These are phyloP conservation scores for Ganoderma lingzhi DNA, from an alignment of 1,284 basidiomycete genomes.

Conservation along the genomic window DNA sequence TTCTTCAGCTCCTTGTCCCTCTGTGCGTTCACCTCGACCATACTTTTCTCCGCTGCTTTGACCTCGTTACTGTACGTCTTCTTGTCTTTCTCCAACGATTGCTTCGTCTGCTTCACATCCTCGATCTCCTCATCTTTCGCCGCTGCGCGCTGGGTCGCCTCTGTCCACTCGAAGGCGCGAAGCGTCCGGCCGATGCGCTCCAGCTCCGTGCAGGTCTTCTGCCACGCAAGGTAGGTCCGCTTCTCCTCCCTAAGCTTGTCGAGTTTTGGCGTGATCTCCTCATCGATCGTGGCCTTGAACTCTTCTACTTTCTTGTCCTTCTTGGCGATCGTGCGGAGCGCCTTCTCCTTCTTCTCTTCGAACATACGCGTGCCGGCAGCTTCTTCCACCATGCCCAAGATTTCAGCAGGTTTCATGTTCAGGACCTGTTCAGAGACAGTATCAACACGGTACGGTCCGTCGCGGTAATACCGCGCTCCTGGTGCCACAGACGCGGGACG, in stretches of 20 bases:
- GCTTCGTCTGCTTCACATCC: slow-evolving; percentile 53
- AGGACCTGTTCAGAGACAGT: slow-evolving; percentile 67
- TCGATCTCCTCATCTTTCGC: slow-evolving; percentile 64
- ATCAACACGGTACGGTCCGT: not conserved
- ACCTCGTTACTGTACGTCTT: slow-evolving; percentile 57
- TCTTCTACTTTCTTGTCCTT: slow-evolving; percentile 98
- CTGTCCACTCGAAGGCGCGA: slow-evolving; percentile 91
- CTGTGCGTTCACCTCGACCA: slow-evolving; percentile 69
- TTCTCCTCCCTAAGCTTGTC: slow-evolving; percentile 94
- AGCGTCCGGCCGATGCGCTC: slow-evolving; percentile 89
- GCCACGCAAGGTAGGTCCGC: slow-evolving; percentile 89
- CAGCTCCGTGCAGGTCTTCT: slow-evolving; percentile 90
- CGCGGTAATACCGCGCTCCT: not conserved
- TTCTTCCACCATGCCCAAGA: slow-evolving; percentile 98
- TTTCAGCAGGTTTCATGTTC: slow-evolving; percentile 98
- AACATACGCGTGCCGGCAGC: slow-evolving; percentile 99
- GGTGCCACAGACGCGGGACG: not conserved
- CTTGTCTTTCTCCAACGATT: slow-evolving; percentile 54
- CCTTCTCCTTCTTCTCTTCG: slow-evolving; percentile 98
- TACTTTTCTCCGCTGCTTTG: slow-evolving; percentile 61
- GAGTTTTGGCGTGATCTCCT: slow-evolving; percentile 96
- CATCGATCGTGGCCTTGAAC: slow-evolving; percentile 80
- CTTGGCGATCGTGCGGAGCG: slow-evolving; percentile 96
- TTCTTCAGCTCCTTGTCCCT: slow-evolving; percentile 74
- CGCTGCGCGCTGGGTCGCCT: slow-evolving; percentile 55